Evolutionary conservation across 306 rosid genomes (phyloP).

Genomic region (Prunus kanzakura): DNA sequence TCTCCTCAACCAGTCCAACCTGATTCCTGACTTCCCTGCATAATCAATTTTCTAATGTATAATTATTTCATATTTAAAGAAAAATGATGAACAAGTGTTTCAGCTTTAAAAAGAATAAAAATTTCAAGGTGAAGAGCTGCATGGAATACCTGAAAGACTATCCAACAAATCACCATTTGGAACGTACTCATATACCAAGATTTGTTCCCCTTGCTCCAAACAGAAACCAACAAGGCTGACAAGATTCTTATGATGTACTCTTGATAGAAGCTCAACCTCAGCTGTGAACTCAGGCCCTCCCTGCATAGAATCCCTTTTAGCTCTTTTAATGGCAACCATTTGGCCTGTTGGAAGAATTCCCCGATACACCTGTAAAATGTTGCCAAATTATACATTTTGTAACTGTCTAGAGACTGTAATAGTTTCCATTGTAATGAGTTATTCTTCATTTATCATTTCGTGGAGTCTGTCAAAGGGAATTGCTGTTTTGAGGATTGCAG

Average conservation of each 20-base stretch:
- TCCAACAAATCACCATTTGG: constrained; percentile 71
- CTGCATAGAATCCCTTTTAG: constrained; percentile 64
- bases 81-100: too few relatives aligned
- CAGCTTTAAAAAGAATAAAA: too few relatives aligned
- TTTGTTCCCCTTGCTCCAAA: constrained; percentile 77
- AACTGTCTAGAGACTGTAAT: neutral
- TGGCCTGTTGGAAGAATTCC: constrained; percentile 58
- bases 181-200: constrained; percentile 71
- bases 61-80: neutral
- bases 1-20: constrained; percentile 74
- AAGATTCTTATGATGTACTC: constrained; percentile 85
- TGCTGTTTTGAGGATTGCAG: too few relatives aligned
- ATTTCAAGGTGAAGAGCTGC: neutral
- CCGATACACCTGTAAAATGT: constrained; percentile 56
- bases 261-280: constrained; percentile 86
- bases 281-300: constrained; percentile 70
- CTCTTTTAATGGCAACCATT: constrained; percentile 69
- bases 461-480: too few relatives aligned
- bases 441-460: too few relatives aligned
- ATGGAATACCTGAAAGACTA: constrained; percentile 58
- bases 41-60: neutral
- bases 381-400: neutral
- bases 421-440: too few relatives aligned
- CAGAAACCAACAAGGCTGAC: constrained; percentile 76
- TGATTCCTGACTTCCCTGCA: constrained; percentile 67